Evolutionary conservation across 75 land plant genomes (phyloP).

Genomic region (Pinus taeda): DNA sequence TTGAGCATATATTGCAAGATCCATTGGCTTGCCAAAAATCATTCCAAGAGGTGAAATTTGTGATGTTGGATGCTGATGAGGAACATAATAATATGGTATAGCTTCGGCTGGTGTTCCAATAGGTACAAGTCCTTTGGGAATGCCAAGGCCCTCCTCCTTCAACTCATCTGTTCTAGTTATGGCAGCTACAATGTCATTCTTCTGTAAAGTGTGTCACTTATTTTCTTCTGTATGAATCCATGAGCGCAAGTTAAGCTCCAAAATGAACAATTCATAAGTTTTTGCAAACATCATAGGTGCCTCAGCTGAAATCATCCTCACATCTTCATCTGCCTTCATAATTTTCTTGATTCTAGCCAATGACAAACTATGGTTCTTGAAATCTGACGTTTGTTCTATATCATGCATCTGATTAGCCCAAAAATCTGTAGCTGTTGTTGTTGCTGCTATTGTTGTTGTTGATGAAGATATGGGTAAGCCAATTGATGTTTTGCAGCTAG

Average conservation of each 20-base stretch:
- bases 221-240: slow-evolving; percentile 93
- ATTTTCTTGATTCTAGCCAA: too few relatives aligned
- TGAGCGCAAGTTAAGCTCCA: slow-evolving; percentile 67
- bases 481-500: too few relatives aligned
- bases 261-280: slow-evolving; percentile 78
- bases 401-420: too few relatives aligned
- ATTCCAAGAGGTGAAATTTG: slow-evolving; percentile 33
- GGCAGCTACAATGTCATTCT: slow-evolving; percentile 86
- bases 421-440: too few relatives aligned
- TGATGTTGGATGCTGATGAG: slow-evolving; percentile 16
- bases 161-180: slow-evolving; percentile 76
- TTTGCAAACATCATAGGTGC: too few relatives aligned
- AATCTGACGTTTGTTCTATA: too few relatives aligned
- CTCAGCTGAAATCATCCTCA: too few relatives aligned
- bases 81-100: slow-evolving; percentile 64
- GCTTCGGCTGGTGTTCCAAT: slow-evolving; percentile 55
- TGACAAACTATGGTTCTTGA: too few relatives aligned
- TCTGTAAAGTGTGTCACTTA: slow-evolving; percentile 79
- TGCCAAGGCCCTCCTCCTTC: slow-evolving; percentile 61
- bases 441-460: too few relatives aligned
- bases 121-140: slow-evolving; percentile 41
- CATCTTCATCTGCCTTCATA: too few relatives aligned
- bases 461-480: too few relatives aligned
- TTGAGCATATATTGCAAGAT: slow-evolving; percentile 36
- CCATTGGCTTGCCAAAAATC: slow-evolving; percentile 46